A percentile compares a stretch with the other conserved stretches of the same genome.
These are phyloP conservation scores for Ceriops zippeliana DNA, from an alignment of 345 rosid genomes.

Conservation along the genomic window DNA sequence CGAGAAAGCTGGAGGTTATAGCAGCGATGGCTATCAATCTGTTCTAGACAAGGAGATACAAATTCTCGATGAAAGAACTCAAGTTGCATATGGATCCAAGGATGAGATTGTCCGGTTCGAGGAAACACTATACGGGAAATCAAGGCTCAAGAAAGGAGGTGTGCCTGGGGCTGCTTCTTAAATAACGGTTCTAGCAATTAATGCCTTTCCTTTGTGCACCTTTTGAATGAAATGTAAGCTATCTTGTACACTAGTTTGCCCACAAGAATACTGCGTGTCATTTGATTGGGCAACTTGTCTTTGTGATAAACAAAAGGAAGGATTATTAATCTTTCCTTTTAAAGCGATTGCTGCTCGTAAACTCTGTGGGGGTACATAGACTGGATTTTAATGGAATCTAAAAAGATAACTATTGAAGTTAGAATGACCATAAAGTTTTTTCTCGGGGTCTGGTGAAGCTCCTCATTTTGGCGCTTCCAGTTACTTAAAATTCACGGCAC, in stretches of 20 bases:
- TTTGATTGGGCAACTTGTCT: too few relatives aligned
- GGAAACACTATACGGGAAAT: constrained; percentile 80
- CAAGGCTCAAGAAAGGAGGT: constrained; percentile 65
- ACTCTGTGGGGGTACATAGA: too few relatives aligned
- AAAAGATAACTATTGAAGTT: too few relatives aligned
- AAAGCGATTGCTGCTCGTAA: too few relatives aligned
- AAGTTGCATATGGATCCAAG: constrained; percentile 96
- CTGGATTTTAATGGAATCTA: too few relatives aligned
- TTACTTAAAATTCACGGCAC: too few relatives aligned
- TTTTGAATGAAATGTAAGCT: neutral
- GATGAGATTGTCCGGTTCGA: constrained; percentile 85
- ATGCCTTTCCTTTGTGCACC: neutral
- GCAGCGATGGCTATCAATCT: constrained; percentile 74
- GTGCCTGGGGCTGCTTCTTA: constrained; percentile 41
- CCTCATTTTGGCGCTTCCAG: too few relatives aligned
- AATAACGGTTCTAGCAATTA: neutral
- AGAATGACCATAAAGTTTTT: too few relatives aligned
- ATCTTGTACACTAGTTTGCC: constrained; percentile 5
- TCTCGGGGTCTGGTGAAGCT: too few relatives aligned
- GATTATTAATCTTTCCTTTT: too few relatives aligned
- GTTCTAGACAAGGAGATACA: constrained; percentile 66
- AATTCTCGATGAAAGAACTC: constrained; percentile 87
- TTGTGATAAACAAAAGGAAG: too few relatives aligned
- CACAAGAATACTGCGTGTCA: too few relatives aligned
- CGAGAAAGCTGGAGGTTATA: constrained; percentile 88